These are phyloP conservation scores for Huntiella moniliformis DNA, from an alignment of 2,329 filamentous ascomycete species.

Conservation along the genomic window DNA sequence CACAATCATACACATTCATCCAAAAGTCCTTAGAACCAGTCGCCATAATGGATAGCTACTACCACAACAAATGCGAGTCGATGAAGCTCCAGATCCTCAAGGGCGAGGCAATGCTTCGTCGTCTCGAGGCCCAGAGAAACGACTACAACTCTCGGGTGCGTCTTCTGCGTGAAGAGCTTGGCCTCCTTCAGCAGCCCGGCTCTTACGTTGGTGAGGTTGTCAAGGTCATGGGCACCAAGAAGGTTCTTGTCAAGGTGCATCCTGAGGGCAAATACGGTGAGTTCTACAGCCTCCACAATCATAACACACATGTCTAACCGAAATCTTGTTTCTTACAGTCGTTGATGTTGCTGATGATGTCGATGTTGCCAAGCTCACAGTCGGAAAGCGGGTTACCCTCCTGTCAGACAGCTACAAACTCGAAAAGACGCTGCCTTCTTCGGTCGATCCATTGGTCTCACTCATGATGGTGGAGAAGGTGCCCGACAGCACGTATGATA, in stretches of 20 bases:
- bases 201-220: conserved; percentile 99
- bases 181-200: conserved; percentile 85
- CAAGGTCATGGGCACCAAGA: conserved; percentile 99
- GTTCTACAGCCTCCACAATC: conserved; percentile 16
- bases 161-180: conserved; percentile 83
- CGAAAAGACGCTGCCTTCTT: conserved; percentile 95
- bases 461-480: conserved; percentile 99
- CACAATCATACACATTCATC: not conserved
- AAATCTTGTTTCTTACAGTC: conserved; percentile 33
- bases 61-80: conserved; percentile 98
- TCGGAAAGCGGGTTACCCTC: conserved; percentile 91
- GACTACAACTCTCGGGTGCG: conserved; percentile 98
- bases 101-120: conserved; percentile 83
- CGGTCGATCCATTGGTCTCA: conserved; percentile 92
- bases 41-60: conserved; percentile 84
- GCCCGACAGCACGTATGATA: conserved; percentile 98
- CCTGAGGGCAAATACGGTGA: conserved; percentile 98
- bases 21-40: not conserved
- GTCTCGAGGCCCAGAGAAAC: conserved; percentile 93
- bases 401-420: conserved; percentile 97
- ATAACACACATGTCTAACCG: conserved; percentile 10
- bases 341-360: conserved; percentile 91
- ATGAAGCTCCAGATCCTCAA: conserved; percentile 99
- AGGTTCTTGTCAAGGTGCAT: conserved; percentile 96
- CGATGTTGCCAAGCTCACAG: conserved; percentile 85